These are phyloP conservation scores for Hordeum vulgare DNA, from an alignment of 176 grass and related monocot genomes.

Conservation along the genomic window MorexV3_pseudomolecules_assembly NC_058520.1:28378802-28379301, in stretches of 20 bases:
- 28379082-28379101: background rate
- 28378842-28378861: background rate
- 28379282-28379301: background rate
- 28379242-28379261: background rate
- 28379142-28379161: background rate
- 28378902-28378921: constrained; percentile 22
- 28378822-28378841: background rate
- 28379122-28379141: background rate
- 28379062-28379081: constrained; percentile 3
- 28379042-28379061: background rate
- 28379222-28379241: background rate
- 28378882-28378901: background rate
- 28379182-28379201: background rate
- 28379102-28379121: constrained; percentile 11
- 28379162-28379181: background rate
- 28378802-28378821: background rate
- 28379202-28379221: background rate
- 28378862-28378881: constrained; percentile 14
- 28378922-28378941: constrained; percentile 25
- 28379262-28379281: background rate
- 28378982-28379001: constrained; percentile 3
- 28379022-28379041: background rate
- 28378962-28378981: constrained; percentile 10
- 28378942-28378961: constrained; percentile 7
- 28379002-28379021: background rate